Base-by-base conservation (phyloP, 352 stramenopile genomes). In the Globisporangium paddicum region DNA sequence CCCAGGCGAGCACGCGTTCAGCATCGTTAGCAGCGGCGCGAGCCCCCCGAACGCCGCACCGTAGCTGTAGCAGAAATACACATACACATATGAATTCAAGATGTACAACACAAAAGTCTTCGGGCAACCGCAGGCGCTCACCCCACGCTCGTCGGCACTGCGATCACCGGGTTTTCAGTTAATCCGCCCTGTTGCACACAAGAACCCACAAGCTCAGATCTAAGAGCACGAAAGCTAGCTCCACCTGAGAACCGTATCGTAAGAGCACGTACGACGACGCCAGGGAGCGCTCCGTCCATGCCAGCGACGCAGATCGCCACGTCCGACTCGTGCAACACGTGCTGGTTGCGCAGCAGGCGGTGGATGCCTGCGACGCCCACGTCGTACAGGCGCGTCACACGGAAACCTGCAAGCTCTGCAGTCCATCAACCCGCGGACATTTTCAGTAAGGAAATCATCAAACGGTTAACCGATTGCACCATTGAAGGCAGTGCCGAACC, bases 1-100 rank as follows among this genome's bases (percentile, higher is more conserved):
- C n/a, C 97, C 97, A 14, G 97, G 97, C 42, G 93, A 97, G 68
- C 96, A 99, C 19, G 89, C 95, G 71, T 99, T 99, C 34, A 99
- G 77, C 96, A 99, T 99, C 10, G 96, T 98, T 18, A 99, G 72
- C 46, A 99, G 74, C 0, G 96, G 96, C 51, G 93, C 96, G 10
- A 99, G 71, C 0, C 96, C 97, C 2, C 88, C 82, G 50, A 95
- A 95, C 3, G 85, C 84, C 21, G 83, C 84, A 13, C 86, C 86
- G 50, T 95, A 95, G n/a, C 71, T 80, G 52, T 14, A 9, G 11
- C 44, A n/a, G 9, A n/a, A n/a, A 23, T 3, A 38, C 14, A n/a
- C 18, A 10, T 40, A 40, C 35, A 41, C 19, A 3, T 1, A 19
- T 19, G 19, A 21, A 19, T 44, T 38, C 28, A 53, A 25, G 5